These are phyloP conservation scores for Tylopilus sp. DNA, from an alignment of 1,284 basidiomycete species.

Conservation along the genomic window DNA sequence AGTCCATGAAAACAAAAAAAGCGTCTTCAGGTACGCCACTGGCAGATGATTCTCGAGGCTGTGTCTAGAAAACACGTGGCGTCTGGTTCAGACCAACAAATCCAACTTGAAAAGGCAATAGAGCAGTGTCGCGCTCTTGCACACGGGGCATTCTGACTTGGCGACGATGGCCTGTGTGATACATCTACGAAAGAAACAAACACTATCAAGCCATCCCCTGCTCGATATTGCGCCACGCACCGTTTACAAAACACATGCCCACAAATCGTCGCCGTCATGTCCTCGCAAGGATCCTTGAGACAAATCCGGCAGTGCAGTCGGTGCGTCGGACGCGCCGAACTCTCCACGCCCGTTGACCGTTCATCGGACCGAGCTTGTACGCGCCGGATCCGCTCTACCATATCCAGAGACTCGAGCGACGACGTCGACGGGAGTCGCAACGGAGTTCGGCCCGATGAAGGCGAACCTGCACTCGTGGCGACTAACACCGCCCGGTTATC, in stretches of 20 bases:
- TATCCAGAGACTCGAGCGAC: slow-evolving; percentile 26
- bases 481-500: slow-evolving; percentile 46
- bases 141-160: slow-evolving; percentile 59
- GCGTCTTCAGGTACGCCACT: background rate
- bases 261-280: slow-evolving; percentile 65
- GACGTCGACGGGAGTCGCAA: slow-evolving; percentile 31
- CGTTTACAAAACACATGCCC: slow-evolving; percentile 68
- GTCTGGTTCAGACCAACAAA: slow-evolving; percentile 21
- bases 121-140: slow-evolving; percentile 57
- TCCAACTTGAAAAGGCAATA: slow-evolving; percentile 57
- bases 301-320: slow-evolving; percentile 60
- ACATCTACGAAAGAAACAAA: slow-evolving; percentile 52
- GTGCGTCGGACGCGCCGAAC: background rate
- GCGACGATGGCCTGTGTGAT: slow-evolving; percentile 60
- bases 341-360: background rate
- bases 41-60: too few relatives aligned
- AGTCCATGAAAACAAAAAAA: background rate
- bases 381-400: background rate
- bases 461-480: slow-evolving; percentile 41
- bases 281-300: slow-evolving; percentile 52
- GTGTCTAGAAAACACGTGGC: background rate
- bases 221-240: slow-evolving; percentile 45
- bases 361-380: background rate
- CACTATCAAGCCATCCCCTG: background rate
- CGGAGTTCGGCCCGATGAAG: slow-evolving; percentile 31